These are phyloP conservation scores for Vachellia pachyceras DNA, from an alignment of 306 rosid genomes.

Conservation along the genomic window DNA sequence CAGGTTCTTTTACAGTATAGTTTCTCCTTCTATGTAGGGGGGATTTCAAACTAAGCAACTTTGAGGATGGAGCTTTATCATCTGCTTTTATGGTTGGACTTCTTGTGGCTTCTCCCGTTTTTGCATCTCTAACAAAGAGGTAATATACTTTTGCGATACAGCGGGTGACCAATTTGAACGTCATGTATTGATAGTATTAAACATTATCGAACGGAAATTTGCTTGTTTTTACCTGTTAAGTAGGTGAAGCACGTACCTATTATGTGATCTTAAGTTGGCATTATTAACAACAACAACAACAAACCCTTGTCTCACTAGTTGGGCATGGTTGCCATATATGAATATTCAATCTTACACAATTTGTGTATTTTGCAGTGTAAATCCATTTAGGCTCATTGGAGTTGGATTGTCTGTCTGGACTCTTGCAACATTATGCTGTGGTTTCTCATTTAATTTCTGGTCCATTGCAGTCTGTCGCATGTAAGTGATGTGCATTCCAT, in stretches of 20 bases:
- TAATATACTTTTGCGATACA: slow-evolving; percentile 31
- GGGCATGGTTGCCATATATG: not conserved
- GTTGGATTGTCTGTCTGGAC: slow-evolving; percentile 96
- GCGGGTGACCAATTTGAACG: slow-evolving; percentile 16
- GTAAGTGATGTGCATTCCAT: slow-evolving; percentile 51
- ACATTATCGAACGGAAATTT: slow-evolving; percentile 11
- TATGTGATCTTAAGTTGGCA: slow-evolving; percentile 16
- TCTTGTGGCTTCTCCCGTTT: slow-evolving; percentile 73
- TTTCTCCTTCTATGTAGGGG: slow-evolving; percentile 53
- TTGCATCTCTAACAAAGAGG: slow-evolving; percentile 73
- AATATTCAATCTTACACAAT: slow-evolving; percentile 11
- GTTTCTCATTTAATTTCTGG: slow-evolving; percentile 80
- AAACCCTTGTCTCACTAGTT: too few relatives aligned
- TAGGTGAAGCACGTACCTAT: not conserved
- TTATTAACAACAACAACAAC: not conserved
- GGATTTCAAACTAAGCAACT: slow-evolving; percentile 65
- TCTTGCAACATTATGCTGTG: slow-evolving; percentile 69
- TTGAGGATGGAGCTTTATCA: slow-evolving; percentile 74
- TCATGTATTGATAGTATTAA: not conserved
- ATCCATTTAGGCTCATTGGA: slow-evolving; percentile 91
- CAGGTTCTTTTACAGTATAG: not conserved
- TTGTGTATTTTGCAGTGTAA: slow-evolving; percentile 62
- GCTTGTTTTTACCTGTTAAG: slow-evolving; percentile 20
- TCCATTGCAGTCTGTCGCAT: slow-evolving; percentile 80
- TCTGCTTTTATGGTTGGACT: slow-evolving; percentile 87